Conservation (phyloP, 2,329 filamentous ascomycete genomes). For the Colletotrichum falcatum region DNA sequence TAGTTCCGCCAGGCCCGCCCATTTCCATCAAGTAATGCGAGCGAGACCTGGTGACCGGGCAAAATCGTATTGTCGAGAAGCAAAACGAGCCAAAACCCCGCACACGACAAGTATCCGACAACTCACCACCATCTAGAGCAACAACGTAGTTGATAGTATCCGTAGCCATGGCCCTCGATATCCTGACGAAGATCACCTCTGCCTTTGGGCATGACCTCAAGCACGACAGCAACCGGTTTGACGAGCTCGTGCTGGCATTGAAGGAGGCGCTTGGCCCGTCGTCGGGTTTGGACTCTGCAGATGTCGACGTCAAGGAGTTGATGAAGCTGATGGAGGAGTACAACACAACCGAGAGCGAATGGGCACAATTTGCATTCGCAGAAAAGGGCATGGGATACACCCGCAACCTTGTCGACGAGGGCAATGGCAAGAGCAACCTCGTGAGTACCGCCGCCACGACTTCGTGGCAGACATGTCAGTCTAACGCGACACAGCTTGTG, state of each 20-base stretch:
- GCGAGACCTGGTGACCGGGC: slow-evolving; percentile 31
- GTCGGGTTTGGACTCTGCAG: slow-evolving; percentile 84
- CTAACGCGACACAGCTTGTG: slow-evolving; percentile 70
- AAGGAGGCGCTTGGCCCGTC: slow-evolving; percentile 81
- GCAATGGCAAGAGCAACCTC: slow-evolving; percentile 83
- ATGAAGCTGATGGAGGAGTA: slow-evolving; percentile 81
- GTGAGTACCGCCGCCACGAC: slow-evolving; percentile 57
- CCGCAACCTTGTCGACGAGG: slow-evolving; percentile 88
- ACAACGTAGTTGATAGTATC: slow-evolving; percentile 19
- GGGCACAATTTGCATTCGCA: slow-evolving; percentile 80
- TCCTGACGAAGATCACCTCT: slow-evolving; percentile 46
- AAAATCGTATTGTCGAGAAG: slow-evolving; percentile 29
- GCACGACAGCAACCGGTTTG: slow-evolving; percentile 64
- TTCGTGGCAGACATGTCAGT: slow-evolving; percentile 47
- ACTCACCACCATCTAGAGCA: slow-evolving; percentile 27
- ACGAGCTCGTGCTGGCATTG: slow-evolving; percentile 78
- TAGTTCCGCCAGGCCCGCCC: slow-evolving; percentile 37
- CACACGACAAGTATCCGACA: slow-evolving; percentile 23
- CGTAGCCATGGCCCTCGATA: slow-evolving; percentile 51
- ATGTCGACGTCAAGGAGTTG: slow-evolving; percentile 81
- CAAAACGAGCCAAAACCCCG: slow-evolving; percentile 32
- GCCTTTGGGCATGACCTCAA: slow-evolving; percentile 39
- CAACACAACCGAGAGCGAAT: slow-evolving; percentile 74
- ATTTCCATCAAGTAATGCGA: slow-evolving; percentile 31
- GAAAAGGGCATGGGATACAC: slow-evolving; percentile 81